Base-by-base conservation (phyloP, 2,329 filamentous ascomycete species). In the Dactylellina haptotyla region DNA sequence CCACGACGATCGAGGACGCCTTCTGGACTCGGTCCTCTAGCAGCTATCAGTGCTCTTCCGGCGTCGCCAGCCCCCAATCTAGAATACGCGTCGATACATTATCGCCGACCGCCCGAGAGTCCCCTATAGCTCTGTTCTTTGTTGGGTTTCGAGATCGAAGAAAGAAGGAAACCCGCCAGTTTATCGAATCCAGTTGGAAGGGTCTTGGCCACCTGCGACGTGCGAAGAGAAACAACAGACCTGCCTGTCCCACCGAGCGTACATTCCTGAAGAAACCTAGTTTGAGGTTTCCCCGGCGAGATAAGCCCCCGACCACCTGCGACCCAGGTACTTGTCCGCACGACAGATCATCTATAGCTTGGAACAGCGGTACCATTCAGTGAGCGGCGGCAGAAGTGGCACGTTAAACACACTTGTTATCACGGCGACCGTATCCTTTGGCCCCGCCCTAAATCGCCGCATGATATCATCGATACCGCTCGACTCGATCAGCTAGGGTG, bases 401-500 rank as follows among this genome's bases (percentile, higher is more conserved):
- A n/a, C n/a, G n/a, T n/a, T n/a, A n/a, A n/a, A n/a, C n/a, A n/a
- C n/a, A n/a, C n/a, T n/a, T n/a, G n/a, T n/a, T n/a, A n/a, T n/a
- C n/a, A n/a, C n/a, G n/a, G n/a, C n/a, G n/a, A n/a, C n/a, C 25
- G 4, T 56, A 62, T 37, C 16, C 39, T 64, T 34, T 28, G 20
- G 12, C 4, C 23, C 48, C 14, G 16, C 34, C 25, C 8, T 39
- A 3, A 6, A 20, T n/a, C 45, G 37, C 34, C 54, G 69, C 32
- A 73, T 73, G 69, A 73, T 23, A 18, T 25, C 62, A 62, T 73
- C 39, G n/a, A 20, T 45, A 62, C 41, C 5, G 12, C 30, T 61
- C 54, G 28, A 37, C 41, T 50, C 30, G 59, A 53, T 37, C 43
- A 73, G 61, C 45, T 62, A 72, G 69, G 69, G 69, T 51, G 69